Base-by-base conservation (phyloP, 352 stramenopile species). In the Peronospora destructor region DNA sequence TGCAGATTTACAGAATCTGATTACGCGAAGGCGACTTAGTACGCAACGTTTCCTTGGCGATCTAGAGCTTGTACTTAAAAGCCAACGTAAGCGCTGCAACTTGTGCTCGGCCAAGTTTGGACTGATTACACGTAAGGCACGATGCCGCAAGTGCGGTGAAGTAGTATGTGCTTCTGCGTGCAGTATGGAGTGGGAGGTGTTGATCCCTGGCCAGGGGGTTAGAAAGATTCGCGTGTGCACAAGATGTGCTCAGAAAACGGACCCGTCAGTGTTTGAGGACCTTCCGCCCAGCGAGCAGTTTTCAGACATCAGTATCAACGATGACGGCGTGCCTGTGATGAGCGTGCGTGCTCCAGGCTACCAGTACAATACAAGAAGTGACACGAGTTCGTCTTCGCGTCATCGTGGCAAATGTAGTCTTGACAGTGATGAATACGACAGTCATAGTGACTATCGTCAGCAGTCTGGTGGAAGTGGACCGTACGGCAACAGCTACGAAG, bases 121-220 rank as follows among this genome's bases (percentile, higher is more conserved):
- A 0, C 29, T 83, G 28, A 61, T 90, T n/a, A 72, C 59, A n/a
- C 69, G 70, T 2, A 90, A 90, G 44, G 43, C 63, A 6, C 67
- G 69, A 16, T 90, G 78, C 49, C 73, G 76, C 49, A 82, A 76
- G 50, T 90, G 78, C 41, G 78, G 78, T 14, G 73, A 90, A 68
- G 78, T 90, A 19, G 71, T 87, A 13, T 90, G 78, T 45, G 35
- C 61, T 7, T 71, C 69, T 16, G 14, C 62, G 13, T 89, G 78
- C 49, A 81, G 64, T 33, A 75, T 66, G n/a, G 61, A 71, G 14
- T 86, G 62, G 62, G 68, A 79, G 32, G 63, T 88, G 12, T 55
- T 61, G 25, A 64, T 84, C 25, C 49, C 73, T 3, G 73, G 67
- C 12, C 51, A 66, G 12, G 76, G 73, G 12, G 45, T 60, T 36